Conservation (phyloP, 768 basidiomycete genomes). For the Guyanaporus albipodus region DNA sequence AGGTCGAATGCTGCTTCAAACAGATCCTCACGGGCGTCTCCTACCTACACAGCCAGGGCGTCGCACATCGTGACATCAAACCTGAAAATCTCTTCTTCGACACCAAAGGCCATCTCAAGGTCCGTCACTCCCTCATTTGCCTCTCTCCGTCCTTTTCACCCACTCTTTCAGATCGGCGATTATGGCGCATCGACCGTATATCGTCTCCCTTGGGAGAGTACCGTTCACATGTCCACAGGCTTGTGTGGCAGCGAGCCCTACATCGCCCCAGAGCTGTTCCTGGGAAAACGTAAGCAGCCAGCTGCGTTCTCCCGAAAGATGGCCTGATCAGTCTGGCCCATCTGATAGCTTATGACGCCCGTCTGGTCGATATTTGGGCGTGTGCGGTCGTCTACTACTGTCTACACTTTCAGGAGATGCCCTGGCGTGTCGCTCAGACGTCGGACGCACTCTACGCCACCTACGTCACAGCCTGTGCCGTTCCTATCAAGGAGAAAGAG, state of each 20-base stretch:
- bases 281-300: conserved; percentile 84
- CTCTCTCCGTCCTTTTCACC: too few relatives aligned
- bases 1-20: conserved; percentile 97
- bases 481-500: conserved; percentile 29
- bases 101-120: conserved; percentile 89
- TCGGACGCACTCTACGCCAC: conserved; percentile 77
- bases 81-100: conserved; percentile 98
- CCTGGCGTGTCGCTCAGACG: conserved; percentile 92
- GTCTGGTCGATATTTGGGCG: conserved; percentile 97
- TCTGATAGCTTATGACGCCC: conserved; percentile 86
- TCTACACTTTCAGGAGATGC: conserved; percentile 95
- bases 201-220: conserved; percentile 95
- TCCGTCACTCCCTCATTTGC: conserved; percentile 32
- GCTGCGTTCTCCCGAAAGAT: conserved; percentile 32
- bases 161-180: conserved; percentile 86
- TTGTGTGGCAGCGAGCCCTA: conserved; percentile 98
- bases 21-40: conserved; percentile 86
- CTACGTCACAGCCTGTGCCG: conserved; percentile 50
- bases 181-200: conserved; percentile 99
- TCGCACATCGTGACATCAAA: conserved; percentile 97
- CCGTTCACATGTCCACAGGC: conserved; percentile 95
- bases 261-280: conserved; percentile 97
- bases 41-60: conserved; percentile 94
- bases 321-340: conserved; percentile 34
- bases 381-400: conserved; percentile 98